A percentile compares a stretch with the other conserved stretches of the same genome.
These are phyloP conservation scores for Fragilaria radians DNA, from an alignment of 108 stramenopile genomes.

Conservation along the genomic window DNA sequence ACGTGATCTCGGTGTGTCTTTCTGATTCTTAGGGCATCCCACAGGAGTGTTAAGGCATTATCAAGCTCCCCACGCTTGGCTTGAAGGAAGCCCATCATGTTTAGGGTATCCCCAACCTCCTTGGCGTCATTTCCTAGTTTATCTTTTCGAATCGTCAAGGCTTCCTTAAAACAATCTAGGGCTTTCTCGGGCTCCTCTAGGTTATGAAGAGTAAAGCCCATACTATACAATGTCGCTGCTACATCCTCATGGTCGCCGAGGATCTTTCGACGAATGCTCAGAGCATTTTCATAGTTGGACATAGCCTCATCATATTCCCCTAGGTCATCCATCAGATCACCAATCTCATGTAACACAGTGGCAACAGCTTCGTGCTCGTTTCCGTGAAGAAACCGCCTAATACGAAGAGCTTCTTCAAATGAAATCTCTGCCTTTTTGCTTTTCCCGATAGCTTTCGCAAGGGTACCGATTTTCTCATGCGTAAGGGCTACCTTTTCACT, in stretches of 20 bases:
- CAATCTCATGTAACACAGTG: conserved; percentile 59
- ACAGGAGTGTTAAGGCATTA: conserved; percentile 18
- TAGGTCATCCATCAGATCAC: conserved; percentile 68
- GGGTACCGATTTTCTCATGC: conserved; percentile 62
- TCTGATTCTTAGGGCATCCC: conserved; percentile 34
- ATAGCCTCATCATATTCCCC: conserved; percentile 41
- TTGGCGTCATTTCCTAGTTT: conserved; percentile 18
- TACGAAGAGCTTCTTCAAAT: conserved; percentile 58
- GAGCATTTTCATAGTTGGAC: conserved; percentile 33
- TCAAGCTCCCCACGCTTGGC: conserved; percentile 24
- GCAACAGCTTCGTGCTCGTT: conserved; percentile 63
- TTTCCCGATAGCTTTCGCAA: conserved; percentile 40
- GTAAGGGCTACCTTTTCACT: conserved; percentile 58
- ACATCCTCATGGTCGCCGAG: conserved; percentile 28
- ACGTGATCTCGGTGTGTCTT: conserved; percentile 20
- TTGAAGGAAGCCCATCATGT: conserved; percentile 39
- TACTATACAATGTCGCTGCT: conserved; percentile 28
- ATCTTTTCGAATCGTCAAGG: conserved; percentile 28
- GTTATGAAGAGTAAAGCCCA: conserved; percentile 36
- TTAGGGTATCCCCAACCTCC: conserved; percentile 37
- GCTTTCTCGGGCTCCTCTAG: conserved; percentile 20
- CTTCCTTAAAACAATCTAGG: conserved; percentile 23
- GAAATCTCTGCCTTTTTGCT: conserved; percentile 56
- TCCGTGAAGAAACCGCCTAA: conserved; percentile 52
- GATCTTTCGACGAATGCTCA: conserved; percentile 16